A percentile compares a stretch with the other conserved stretches of the same genome.
phyloP scores from a whole-genome alignment of 2,329 filamentous ascomycete genomes.

The Xylaria arbuscula region DNA sequence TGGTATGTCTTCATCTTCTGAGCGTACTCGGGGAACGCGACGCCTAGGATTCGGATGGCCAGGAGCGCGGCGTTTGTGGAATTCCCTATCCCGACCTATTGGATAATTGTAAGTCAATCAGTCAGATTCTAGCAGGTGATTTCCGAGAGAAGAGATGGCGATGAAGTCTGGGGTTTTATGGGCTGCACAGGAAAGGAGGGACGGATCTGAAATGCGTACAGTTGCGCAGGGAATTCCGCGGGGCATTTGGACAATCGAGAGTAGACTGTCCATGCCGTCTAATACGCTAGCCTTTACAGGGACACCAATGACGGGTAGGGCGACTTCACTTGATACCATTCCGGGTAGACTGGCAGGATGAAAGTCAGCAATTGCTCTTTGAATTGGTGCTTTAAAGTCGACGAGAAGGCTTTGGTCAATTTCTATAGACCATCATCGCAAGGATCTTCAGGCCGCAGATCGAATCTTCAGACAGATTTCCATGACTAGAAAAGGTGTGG shows the following conservation, averaged over 20 bases:
- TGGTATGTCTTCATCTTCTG: constrained; percentile 71
- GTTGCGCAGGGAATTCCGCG: constrained; percentile 78
- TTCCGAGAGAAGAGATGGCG: not conserved
- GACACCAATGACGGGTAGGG: constrained; percentile 80
- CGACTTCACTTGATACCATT: constrained; percentile 62
- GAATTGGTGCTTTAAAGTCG: not conserved
- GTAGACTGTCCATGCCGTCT: constrained; percentile 76
- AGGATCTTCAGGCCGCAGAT: not conserved
- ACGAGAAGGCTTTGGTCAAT: not conserved
- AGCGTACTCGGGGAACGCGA: constrained; percentile 65
- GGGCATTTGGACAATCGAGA: constrained; percentile 84
- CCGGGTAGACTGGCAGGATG: constrained; percentile 30
- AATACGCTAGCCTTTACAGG: constrained; percentile 79
- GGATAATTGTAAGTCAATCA: constrained; percentile 7
- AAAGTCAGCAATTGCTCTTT: constrained; percentile 15
- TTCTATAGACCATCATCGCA: not conserved
- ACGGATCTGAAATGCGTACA: constrained; percentile 10
- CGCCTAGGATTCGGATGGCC: constrained; percentile 75
- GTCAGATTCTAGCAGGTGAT: not conserved
- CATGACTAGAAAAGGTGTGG: not conserved
- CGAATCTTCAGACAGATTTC: not conserved
- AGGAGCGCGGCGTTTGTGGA: constrained; percentile 80
- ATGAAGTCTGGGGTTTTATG: not conserved
- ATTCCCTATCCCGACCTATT: constrained; percentile 78
- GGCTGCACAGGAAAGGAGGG: not conserved